Evolutionary conservation across 2,329 filamentous ascomycete genomes (phyloP), one percentile per base, ranked within the genome.

Genomic region (Monilinia polystroma): DNA sequence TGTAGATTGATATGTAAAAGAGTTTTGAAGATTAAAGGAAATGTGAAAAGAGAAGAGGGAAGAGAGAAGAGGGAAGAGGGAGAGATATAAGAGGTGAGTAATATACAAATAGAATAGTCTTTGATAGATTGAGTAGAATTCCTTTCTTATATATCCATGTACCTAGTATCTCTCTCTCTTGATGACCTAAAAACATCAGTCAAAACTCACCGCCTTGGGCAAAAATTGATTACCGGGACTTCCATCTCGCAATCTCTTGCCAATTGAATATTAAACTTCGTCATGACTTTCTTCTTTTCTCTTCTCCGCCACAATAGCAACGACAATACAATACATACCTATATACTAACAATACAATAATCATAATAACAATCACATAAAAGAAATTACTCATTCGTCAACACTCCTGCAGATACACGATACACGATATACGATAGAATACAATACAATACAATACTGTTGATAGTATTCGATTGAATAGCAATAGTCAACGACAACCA

Each of bases 201-300:
- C 29, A 54, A 63, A 51, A 43, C 12, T 35, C 35, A 64, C 49
- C 62, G 49, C 62, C 52, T 47, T 51, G 45, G 54, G 52, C 51
- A 32, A 26, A 35, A 43, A 14, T 32, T 29, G 16, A 16, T 47
- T 11, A 49, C 41, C 57, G n/a, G 18, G 4, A 16, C n/a, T 32
- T 53, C 35, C 60, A 68, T 68, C 71, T 72, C 71, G 73, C 71
- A 62, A 53, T 66, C 45, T 45, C 45, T 63, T 62, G 23, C 49
- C 35, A 53, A 8, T 20, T 55, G 18, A 11, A 32, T 7, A 26
- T 14, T 62, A 51, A 41, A 51, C 32, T 62, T 62, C 58, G 58
- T 60, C 45, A 60, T 59, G 26, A 35, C 57, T 35, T 43, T 43
- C 11, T 16, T 16, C 14, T 16, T 4, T 6, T 45, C 14, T 16